phyloP scores from a whole-genome alignment of 1,284 basidiomycete species.

The Puccinia polysora region DNA sequence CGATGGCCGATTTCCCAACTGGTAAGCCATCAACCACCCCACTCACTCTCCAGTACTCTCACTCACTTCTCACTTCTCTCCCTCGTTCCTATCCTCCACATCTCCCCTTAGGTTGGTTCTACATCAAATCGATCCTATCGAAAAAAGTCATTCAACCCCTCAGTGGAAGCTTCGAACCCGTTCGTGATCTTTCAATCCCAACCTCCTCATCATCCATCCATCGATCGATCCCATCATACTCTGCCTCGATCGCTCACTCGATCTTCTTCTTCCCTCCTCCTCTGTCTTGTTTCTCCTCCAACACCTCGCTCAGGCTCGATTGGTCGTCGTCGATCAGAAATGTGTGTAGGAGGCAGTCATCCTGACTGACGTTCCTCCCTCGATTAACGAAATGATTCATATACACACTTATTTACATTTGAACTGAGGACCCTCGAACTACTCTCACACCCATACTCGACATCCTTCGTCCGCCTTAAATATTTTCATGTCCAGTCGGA shows the following conservation, averaged over 20 bases:
- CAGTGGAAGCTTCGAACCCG: constrained; percentile 24
- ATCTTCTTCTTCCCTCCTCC: neutral
- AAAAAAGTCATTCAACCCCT: constrained; percentile 32
- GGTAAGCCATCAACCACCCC: neutral
- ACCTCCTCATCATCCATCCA: neutral
- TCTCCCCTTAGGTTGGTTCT: constrained; percentile 42
- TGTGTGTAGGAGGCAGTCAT: neutral
- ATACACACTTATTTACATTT: too few species aligned
- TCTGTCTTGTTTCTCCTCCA: neutral
- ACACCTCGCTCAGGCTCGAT: neutral
- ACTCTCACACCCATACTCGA: too few species aligned
- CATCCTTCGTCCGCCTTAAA: neutral
- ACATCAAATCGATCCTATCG: constrained; percentile 23
- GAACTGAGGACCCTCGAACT: too few species aligned
- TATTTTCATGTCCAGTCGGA: constrained; percentile 5
- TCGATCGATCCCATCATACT: too few species aligned
- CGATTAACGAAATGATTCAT: neutral
- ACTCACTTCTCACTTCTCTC: too few species aligned
- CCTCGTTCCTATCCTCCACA: too few species aligned
- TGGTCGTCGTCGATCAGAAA: constrained; percentile 31
- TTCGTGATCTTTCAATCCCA: neutral
- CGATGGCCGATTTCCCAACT: constrained; percentile 33
- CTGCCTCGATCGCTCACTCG: too few species aligned
- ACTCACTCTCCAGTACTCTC: too few species aligned
- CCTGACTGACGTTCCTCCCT: neutral